phyloP scores from a whole-genome alignment of 2,329 filamentous ascomycete species.

The Didymella lethalis region DNA sequence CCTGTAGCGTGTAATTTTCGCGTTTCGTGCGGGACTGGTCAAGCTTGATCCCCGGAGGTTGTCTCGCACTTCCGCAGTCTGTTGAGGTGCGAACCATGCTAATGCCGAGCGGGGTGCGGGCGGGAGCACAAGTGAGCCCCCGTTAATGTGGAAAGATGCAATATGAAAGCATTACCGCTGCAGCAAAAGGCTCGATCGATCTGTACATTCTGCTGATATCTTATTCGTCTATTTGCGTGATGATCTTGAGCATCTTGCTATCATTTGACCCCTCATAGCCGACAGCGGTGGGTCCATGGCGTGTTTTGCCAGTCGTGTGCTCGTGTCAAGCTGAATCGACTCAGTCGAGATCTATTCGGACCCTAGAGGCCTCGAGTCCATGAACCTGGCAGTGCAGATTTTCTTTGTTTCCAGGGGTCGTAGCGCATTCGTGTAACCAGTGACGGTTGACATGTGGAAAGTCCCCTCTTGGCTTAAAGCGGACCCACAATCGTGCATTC shows the following conservation, averaged over 20 bases:
- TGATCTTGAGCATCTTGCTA: neutral
- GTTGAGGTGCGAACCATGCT: conserved; percentile 26
- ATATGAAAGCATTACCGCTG: neutral
- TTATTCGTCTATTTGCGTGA: neutral
- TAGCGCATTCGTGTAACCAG: conserved; percentile 32
- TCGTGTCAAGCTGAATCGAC: conserved; percentile 14
- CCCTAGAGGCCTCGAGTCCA: conserved; percentile 6
- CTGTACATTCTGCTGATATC: neutral
- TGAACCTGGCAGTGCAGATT: conserved; percentile 19
- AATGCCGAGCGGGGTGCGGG: conserved; percentile 21
- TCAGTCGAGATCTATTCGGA: conserved; percentile 11
- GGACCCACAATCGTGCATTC: conserved; percentile 27
- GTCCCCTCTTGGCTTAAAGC: conserved; percentile 29
- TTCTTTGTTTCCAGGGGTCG: conserved; percentile 26
- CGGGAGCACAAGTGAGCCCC: conserved; percentile 1
- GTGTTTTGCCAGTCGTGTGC: neutral
- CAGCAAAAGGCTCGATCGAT: conserved; percentile 2
- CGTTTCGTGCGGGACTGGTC: conserved; percentile 6
- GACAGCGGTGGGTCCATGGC: conserved; percentile 3
- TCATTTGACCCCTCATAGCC: conserved; percentile 13
- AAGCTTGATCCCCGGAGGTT: conserved; percentile 6
- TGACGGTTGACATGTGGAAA: conserved; percentile 30
- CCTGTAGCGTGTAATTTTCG: conserved; percentile 18
- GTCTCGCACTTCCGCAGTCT: conserved; percentile 3
- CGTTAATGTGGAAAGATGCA: neutral